Base-by-base conservation (phyloP, 1,139 yeast species). In the Tardiomyces blankii region DNA sequence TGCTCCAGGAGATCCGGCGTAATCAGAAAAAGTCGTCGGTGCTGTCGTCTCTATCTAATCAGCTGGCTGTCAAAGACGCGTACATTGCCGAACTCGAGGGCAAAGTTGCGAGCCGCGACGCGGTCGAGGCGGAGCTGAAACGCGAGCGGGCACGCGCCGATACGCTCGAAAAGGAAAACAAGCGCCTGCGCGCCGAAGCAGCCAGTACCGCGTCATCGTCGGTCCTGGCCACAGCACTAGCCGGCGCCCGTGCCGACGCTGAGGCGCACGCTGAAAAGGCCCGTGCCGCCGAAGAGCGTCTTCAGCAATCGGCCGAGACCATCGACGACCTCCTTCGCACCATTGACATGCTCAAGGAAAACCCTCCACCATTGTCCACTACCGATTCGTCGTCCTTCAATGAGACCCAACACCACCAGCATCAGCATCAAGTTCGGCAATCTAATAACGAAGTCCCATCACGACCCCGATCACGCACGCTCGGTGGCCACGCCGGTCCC, bases 1-100 rank as follows among this genome's bases (percentile, higher is more conserved):
- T 72, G 49, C 53, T 66, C 25, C 56, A 56, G 21, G 63, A 65
- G 38, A 61, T 64, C 38, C 48, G 48, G 23, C 42, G 46, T 27
- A 49, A 46, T 18, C 62, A 58, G 46, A 46, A 54, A 25, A 43
- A 43, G 13, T 38, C 47, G 11, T 32, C 21, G 23, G 16, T 40
- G 8, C 41, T 48, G 12, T 33, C 51, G 5, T 12, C 35, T 7
- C 44, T 42, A 32, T 47, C 47, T 18, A 43, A 50, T 47, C 30
- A 45, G 45, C 21, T 51, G 44, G 14, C 44, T 51, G 49, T 46
- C 11, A 56, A 57, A 38, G 55, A 56, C 35, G 51, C 53, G 8
- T 49, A 51, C 39, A 55, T 57, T 30, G 48, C 49, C 2, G 56
- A 55, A 38, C 46, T 55, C 32, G 59, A 57, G 43, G 42, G 40